Conservation (phyloP, 2,329 filamentous ascomycete species). For the Cadophora luteo-olivacea region DNA sequence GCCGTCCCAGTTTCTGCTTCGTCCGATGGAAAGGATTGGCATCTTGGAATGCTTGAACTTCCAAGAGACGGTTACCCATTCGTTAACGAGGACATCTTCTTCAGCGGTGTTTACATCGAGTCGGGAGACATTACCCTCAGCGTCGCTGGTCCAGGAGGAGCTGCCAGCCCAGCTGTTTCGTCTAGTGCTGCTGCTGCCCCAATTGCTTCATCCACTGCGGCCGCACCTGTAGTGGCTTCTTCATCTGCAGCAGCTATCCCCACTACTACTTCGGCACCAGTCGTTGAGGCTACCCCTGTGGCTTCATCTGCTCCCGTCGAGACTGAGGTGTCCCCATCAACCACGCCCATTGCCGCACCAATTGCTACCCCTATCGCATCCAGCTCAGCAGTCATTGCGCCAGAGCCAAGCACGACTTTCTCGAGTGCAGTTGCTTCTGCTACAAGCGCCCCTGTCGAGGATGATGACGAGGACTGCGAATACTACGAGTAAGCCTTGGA, state of each 20-base stretch:
- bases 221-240: slow-evolving; percentile 2
- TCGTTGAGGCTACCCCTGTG: neutral
- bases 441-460: slow-evolving; percentile 14
- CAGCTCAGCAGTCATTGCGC: neutral
- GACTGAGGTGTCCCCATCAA: neutral
- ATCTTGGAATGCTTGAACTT: slow-evolving; percentile 72
- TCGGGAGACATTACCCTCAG: slow-evolving; percentile 53
- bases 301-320: slow-evolving; percentile 12
- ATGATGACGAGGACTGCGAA: slow-evolving; percentile 20
- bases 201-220: slow-evolving; percentile 4
- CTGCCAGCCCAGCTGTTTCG: slow-evolving; percentile 21
- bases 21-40: slow-evolving; percentile 75
- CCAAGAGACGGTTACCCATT: slow-evolving; percentile 61
- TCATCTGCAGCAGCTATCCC: neutral
- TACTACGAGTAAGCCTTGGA: slow-evolving; percentile 8
- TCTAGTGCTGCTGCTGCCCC: slow-evolving; percentile 13
- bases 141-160: slow-evolving; percentile 45
- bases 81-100: slow-evolving; percentile 58
- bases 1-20: slow-evolving; percentile 65
- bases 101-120: slow-evolving; percentile 75
- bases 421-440: neutral
- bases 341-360: neutral
- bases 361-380: slow-evolving; percentile 4
- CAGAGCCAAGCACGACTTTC: slow-evolving; percentile 11
- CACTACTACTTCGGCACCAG: neutral